Evolutionary conservation across 2,329 filamentous ascomycete genomes (phyloP).

Genomic region (Paecilomyces niveus): DNA sequence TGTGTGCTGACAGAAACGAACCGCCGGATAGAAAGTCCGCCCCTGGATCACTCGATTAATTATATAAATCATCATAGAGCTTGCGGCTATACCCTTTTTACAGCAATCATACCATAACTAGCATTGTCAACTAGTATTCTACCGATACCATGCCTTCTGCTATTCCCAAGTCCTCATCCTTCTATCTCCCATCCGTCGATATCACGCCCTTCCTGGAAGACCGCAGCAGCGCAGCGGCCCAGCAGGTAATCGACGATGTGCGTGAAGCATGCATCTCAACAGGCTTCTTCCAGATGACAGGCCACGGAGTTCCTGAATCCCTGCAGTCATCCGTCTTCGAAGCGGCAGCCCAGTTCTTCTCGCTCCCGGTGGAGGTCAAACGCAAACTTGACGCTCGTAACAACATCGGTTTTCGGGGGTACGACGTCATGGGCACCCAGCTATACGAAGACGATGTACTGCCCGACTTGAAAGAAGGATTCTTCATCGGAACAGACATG

Average conservation of each 20-base stretch:
- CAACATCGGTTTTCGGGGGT: slow-evolving; percentile 31
- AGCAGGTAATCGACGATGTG: not conserved
- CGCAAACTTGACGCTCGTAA: slow-evolving; percentile 16
- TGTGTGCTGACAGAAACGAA: too few species aligned
- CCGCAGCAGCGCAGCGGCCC: not conserved
- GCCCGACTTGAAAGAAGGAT: slow-evolving; percentile 12
- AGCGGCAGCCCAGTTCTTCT: slow-evolving; percentile 20
- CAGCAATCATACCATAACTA: too few species aligned
- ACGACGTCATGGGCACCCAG: slow-evolving; percentile 31
- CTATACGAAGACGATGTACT: slow-evolving; percentile 27
- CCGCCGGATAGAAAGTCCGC: too few species aligned
- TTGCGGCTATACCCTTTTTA: too few species aligned
- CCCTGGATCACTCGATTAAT: too few species aligned
- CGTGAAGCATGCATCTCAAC: not conserved
- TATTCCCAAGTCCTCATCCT: slow-evolving; percentile 1
- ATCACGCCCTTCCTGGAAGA: not conserved
- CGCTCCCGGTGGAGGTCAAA: slow-evolving; percentile 23
- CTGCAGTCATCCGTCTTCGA: slow-evolving; percentile 20
- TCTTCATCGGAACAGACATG: slow-evolving; percentile 9
- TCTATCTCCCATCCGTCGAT: not conserved
- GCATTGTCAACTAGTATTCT: too few species aligned
- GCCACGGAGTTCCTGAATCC: slow-evolving; percentile 21
- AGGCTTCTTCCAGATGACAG: slow-evolving; percentile 31
- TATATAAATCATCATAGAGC: too few species aligned
- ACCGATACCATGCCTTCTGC: too few species aligned